These are phyloP conservation scores for Rhizophagus sp. DNA, from an alignment of 192 early-diverging fungal species.

Conservation along the genomic window DNA sequence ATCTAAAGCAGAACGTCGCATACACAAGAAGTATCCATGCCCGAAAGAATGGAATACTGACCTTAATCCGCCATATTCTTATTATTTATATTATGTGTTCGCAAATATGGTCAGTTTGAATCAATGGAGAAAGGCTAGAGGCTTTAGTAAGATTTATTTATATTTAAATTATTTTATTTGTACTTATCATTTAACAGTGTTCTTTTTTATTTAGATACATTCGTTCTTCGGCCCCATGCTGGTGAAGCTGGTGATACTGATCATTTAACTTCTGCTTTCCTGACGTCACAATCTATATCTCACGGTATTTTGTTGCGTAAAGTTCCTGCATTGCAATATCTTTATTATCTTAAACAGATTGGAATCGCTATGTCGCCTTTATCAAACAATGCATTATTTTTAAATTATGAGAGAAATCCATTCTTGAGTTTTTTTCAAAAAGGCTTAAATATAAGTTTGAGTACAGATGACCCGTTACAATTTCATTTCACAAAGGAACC, in stretches of 20 bases:
- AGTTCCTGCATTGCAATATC: constrained; percentile 91
- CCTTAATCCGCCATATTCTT: constrained; percentile 90
- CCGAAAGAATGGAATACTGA: constrained; percentile 58
- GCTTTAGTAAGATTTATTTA: constrained; percentile 62
- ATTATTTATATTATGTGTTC: constrained; percentile 91
- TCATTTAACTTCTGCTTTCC: constrained; percentile 85
- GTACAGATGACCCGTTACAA: constrained; percentile 94
- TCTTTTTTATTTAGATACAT: constrained; percentile 62
- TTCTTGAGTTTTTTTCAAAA: constrained; percentile 90
- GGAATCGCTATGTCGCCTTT: constrained; percentile 96
- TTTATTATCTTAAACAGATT: constrained; percentile 94
- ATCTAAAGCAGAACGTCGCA: constrained; percentile 80
- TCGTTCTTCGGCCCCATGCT: constrained; percentile 91
- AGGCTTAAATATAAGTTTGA: constrained; percentile 90
- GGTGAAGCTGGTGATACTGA: constrained; percentile 97
- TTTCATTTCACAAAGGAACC: constrained; percentile 98
- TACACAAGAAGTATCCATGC: constrained; percentile 79
- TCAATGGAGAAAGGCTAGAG: constrained; percentile 67
- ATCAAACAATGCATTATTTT: constrained; percentile 94
- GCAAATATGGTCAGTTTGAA: constrained; percentile 86
- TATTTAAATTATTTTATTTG: background rate
- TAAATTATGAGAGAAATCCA: constrained; percentile 92
- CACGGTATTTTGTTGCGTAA: constrained; percentile 95
- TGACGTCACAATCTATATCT: constrained; percentile 83
- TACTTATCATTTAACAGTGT: background rate